A percentile compares a stretch with the other conserved stretches of the same genome.
These are phyloP conservation scores for Schizophyllum amplum DNA, from an alignment of 1,284 basidiomycete species.

Conservation along the genomic window DNA sequence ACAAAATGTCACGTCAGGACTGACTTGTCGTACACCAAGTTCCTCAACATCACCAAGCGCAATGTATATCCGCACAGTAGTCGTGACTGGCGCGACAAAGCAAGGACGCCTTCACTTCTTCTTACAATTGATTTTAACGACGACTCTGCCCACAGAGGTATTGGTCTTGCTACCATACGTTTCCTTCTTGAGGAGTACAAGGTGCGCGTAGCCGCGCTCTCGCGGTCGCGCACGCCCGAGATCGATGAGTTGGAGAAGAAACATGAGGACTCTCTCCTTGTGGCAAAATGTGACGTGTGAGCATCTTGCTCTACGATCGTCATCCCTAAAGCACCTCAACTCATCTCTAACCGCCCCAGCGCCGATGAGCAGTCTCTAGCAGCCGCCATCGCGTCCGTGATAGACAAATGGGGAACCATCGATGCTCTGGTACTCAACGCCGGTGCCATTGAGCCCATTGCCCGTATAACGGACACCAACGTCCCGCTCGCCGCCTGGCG, in stretches of 20 bases:
- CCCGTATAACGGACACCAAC: conserved; percentile 26
- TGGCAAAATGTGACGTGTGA: conserved; percentile 67
- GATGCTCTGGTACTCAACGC: conserved; percentile 80
- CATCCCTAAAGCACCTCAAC: conserved; percentile 1
- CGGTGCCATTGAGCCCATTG: conserved; percentile 53
- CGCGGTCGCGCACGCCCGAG: conserved; percentile 59
- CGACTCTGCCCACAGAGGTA: conserved; percentile 63
- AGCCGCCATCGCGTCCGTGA: conserved; percentile 38
- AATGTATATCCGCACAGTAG: background rate
- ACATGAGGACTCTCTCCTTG: conserved; percentile 34
- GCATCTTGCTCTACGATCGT: conserved; percentile 23
- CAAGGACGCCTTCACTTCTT: background rate
- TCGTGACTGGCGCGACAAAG: background rate
- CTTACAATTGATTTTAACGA: background rate
- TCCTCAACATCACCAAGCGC: no score
- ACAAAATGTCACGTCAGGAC: no score
- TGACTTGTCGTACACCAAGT: no score
- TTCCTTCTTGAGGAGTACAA: conserved; percentile 54
- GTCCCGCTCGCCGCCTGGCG: conserved; percentile 44
- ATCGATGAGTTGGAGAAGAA: conserved; percentile 40
- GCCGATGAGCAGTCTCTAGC: conserved; percentile 51
- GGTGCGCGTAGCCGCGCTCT: conserved; percentile 67
- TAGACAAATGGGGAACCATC: conserved; percentile 48
- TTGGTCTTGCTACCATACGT: conserved; percentile 69
- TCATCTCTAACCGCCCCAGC: conserved; percentile 22